phyloP scores from a whole-genome alignment of 768 basidiomycete genomes.

The Paxillus ammoniavirescens region DNA sequence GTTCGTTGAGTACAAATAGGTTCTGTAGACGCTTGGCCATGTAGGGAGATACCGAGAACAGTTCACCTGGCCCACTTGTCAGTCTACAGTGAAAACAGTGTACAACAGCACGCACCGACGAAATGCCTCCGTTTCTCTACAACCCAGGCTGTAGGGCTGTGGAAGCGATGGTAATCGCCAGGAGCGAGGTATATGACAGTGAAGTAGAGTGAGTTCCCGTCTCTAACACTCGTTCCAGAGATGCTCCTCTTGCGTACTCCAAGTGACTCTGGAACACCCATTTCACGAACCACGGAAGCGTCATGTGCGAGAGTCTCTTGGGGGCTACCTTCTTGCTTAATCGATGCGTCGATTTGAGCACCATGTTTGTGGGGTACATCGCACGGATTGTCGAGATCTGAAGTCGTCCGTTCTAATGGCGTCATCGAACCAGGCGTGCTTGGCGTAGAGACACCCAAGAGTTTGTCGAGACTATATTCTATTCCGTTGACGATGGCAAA shows the following conservation, averaged over 20 bases:
- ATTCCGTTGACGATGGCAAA: constrained; percentile 98
- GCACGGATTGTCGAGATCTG: constrained; percentile 23
- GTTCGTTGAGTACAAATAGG: constrained; percentile 96
- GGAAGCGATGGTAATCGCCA: constrained; percentile 98
- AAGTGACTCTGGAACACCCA: constrained; percentile 54
- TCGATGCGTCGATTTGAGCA: constrained; percentile 71
- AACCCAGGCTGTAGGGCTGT: constrained; percentile 94
- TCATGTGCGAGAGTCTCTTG: constrained; percentile 65
- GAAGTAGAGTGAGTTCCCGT: constrained; percentile 87
- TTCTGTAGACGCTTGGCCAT: constrained; percentile 91
- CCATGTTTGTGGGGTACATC: constrained; percentile 56
- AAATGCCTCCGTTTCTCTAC: constrained; percentile 96
- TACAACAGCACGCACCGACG: constrained; percentile 56
- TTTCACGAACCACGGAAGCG: constrained; percentile 66
- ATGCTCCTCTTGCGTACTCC: constrained; percentile 33
- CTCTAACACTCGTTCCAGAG: constrained; percentile 51
- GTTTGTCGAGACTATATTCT: constrained; percentile 86
- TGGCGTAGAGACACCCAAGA: constrained; percentile 60
- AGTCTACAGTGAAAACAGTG: background rate
- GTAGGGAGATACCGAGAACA: constrained; percentile 95
- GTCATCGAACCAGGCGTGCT: constrained; percentile 41
- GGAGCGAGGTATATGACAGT: constrained; percentile 97
- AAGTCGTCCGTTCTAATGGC: constrained; percentile 18
- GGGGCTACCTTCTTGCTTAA: constrained; percentile 51
- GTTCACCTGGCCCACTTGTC: constrained; percentile 56